Evolutionary conservation across 108 stramenopile species (phyloP).

Genomic region (Cyclotella atomus): DNA sequence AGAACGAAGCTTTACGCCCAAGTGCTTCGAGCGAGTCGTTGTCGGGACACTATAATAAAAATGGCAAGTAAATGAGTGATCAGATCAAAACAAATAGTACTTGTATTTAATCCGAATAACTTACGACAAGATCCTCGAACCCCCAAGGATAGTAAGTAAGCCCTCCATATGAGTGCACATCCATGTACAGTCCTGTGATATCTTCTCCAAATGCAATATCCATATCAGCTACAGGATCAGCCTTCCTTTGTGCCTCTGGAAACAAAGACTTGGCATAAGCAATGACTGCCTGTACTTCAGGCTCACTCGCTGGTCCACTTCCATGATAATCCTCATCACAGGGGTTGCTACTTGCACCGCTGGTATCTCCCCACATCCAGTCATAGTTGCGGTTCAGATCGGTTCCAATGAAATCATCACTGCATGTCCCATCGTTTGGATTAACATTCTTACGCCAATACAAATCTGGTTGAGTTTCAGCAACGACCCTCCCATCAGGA

Average conservation of each 20-base stretch:
- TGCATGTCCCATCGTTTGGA: slow-evolving; percentile 7
- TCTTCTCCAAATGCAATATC: slow-evolving; percentile 30
- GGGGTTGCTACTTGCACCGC: slow-evolving; percentile 40
- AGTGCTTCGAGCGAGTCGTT: slow-evolving; percentile 27
- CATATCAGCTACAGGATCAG: slow-evolving; percentile 22
- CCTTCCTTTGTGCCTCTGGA: slow-evolving; percentile 47
- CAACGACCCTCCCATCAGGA: slow-evolving; percentile 44
- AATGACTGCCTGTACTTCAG: slow-evolving; percentile 55
- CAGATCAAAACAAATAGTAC: slow-evolving; percentile 11
- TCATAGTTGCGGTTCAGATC: slow-evolving; percentile 71
- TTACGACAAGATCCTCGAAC: slow-evolving; percentile 12
- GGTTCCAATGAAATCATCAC: slow-evolving; percentile 35
- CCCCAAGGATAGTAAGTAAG: slow-evolving; percentile 61
- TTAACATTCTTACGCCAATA: slow-evolving; percentile 59
- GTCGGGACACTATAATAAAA: not conserved
- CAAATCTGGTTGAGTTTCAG: slow-evolving; percentile 11
- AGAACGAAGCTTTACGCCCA: slow-evolving; percentile 40
- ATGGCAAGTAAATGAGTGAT: not conserved
- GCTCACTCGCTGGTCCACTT: slow-evolving; percentile 44
- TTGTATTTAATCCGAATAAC: no score
- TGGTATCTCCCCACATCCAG: slow-evolving; percentile 55
- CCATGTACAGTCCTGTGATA: slow-evolving; percentile 52
- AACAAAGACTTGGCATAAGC: slow-evolving; percentile 48
- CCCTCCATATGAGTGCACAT: slow-evolving; percentile 55
- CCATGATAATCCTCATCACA: slow-evolving; percentile 52